Conservation (phyloP, 371 early-diverging fungal species). For the Zychaea mexicana region DNA sequence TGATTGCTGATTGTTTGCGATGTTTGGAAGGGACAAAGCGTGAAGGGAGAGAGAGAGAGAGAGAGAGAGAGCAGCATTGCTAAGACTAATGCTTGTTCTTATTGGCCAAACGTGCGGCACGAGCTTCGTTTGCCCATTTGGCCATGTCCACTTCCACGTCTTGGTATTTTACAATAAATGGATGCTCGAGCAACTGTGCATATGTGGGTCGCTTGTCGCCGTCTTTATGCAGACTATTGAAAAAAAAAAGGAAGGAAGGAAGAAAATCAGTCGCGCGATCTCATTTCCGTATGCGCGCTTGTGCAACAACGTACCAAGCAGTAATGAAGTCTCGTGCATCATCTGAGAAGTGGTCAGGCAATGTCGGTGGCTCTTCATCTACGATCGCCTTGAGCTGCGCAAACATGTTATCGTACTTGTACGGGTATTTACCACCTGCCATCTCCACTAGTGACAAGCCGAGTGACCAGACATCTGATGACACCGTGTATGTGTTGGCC, state of each 20-base stretch:
- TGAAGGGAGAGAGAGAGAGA: background rate
- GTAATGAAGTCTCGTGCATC: conserved; percentile 81
- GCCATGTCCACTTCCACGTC: conserved; percentile 78
- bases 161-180: conserved; percentile 69
- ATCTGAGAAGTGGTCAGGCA: conserved; percentile 73
- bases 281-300: background rate
- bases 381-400: conserved; percentile 90
- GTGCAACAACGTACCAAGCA: conserved; percentile 52
- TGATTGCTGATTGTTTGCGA: no score
- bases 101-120: conserved; percentile 7
- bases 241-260: background rate
- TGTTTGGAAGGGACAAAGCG: no score
- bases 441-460: conserved; percentile 94
- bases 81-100: background rate
- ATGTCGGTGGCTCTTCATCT: conserved; percentile 72
- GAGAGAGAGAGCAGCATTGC: background rate
- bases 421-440: conserved; percentile 87
- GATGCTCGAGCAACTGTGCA: conserved; percentile 70
- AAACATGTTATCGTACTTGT: conserved; percentile 73
- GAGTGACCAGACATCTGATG: conserved; percentile 89
- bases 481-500: conserved; percentile 70
- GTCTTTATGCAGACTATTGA: conserved; percentile 72
- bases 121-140: conserved; percentile 67
- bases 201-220: conserved; percentile 74
- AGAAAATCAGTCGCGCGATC: conserved; percentile 1